Evolutionary conservation across 1,284 basidiomycete species (phyloP), one percentile per base, ranked within the genome.

Genomic region (Farysia itapuensis): DNA sequence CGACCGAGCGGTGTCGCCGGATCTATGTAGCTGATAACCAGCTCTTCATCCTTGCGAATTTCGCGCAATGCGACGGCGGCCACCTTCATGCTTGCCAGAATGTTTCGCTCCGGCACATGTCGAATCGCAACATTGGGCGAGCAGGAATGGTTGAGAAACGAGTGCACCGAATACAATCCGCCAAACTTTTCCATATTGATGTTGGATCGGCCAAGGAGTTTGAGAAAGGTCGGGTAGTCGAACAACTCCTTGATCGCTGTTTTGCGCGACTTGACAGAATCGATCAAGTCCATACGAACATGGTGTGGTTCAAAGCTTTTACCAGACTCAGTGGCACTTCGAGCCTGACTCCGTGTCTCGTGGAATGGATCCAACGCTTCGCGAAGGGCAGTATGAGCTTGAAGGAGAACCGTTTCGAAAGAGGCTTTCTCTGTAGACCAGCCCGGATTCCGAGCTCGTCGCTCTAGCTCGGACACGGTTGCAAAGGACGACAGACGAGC

Each of bases 171-270:
- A 77, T 92, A 93, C 9, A 93, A 79, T 2, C 89, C 90, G 4
- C 90, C 90, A 53, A 90, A 88, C 3, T 85, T 84, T 77, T 93
- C 90, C 48, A 90, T 80, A 73, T 92, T 93, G 41, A 93, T 82
- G 63, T 84, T 89, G 83, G 90, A 88, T 34, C 86, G 81, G 1
- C 89, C 89, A n/a, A 92, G 77, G 0, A 85, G 82, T 30, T 82
- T 81, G 24, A 89, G 78, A 75, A 90, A 90, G 2, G 82, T 83
- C 14, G 87, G 83, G 65, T 86, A 88, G 16, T 82, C 82, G 77
- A 92, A 90, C 31, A 91, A 78, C 19, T 82, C 81, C 19, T 80
- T 77, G 14, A 80, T 79, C 24, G 87, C 75, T 8, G 82, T 81
- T 15, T 80, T 77, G 0, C 80, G 81, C 5, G 86, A 7, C 26